phyloP scores from a whole-genome alignment of 345 rosid genomes.

The Salix dunnii region DNA sequence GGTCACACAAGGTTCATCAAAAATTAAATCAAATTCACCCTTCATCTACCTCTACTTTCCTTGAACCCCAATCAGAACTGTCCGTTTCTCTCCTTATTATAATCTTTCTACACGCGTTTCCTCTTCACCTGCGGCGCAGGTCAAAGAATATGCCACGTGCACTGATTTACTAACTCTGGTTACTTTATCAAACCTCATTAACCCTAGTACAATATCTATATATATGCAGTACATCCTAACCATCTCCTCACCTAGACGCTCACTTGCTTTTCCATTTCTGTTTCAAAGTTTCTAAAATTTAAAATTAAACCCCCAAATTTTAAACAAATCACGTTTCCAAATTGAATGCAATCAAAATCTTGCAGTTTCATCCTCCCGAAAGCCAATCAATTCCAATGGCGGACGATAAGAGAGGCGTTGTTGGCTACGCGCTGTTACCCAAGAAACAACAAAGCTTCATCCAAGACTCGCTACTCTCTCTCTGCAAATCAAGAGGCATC shows the following conservation, averaged over 20 bases:
- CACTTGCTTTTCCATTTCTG: not conserved
- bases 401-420: conserved; percentile 23
- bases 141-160: conserved; percentile 27
- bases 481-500: conserved; percentile 39
- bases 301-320: not conserved
- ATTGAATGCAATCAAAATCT: not conserved
- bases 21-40: not conserved
- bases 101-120: not conserved
- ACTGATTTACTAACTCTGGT: conserved; percentile 1
- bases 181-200: conserved; percentile 4
- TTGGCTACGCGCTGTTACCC: conserved; percentile 54
- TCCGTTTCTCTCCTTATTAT: not conserved
- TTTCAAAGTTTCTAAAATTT: not conserved
- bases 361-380: not conserved
- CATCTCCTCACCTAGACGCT: not conserved
- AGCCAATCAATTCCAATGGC: conserved; percentile 31
- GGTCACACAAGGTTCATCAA: not conserved
- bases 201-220: conserved; percentile 28
- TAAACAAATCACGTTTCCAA: not conserved
- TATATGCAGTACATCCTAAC: not conserved
- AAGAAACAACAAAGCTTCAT: conserved; percentile 54
- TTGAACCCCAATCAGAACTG: not conserved
- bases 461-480: conserved; percentile 37
- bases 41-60: not conserved
- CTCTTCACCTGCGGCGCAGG: conserved; percentile 16